Base-by-base conservation (phyloP, 2,329 filamentous ascomycete species). In the Diplocarpon mali region DNA sequence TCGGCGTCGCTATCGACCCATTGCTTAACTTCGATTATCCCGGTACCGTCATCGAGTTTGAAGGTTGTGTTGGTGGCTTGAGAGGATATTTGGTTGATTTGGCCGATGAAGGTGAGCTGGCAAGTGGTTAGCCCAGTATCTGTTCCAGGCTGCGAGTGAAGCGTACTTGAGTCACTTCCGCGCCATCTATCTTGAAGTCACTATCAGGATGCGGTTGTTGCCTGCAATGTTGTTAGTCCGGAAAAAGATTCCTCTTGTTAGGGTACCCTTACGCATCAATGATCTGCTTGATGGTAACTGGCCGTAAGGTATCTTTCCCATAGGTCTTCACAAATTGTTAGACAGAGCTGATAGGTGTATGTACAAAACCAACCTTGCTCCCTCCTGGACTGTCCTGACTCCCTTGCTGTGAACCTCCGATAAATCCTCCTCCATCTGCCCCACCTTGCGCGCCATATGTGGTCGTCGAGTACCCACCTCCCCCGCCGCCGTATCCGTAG, bases 231-330 rank as follows among this genome's bases (percentile, higher is more conserved):
- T 27, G 40, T 55, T 27, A 55, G 45, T 42, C 38, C 1, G 16
- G 37, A 13, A n/a, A 14, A 38, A 35, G 38, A 35, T 5, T 37
- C 37, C 13, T 35, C 17, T 2, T 10, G 11, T n/a, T 36, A 36
- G 35, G 38, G 36, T 35, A 29, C 38, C 44, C 54, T 39, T 17
- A 56, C 52, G 87, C 85, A 52, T 93, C 86, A 60, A 89, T 70
- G 46, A 95, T 76, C 67, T 98, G 92, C 66, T 95, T 95, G 67
- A 96, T 86, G 10, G 92, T 98, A 38, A 95, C 85, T 1, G 92
- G 89, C 36, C 92, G 84, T 42, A 98, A 75, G 15, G 87, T 89
- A 58, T 95, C 87, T 65, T 93, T 85, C 55, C 75, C 73, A 62
- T 83, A 83, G 41, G 42, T 48, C 44, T 51, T 14, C 32, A n/a